These are phyloP conservation scores for Dorcoceras hygrometricum DNA, from an alignment of 257 asterid genomes.

Conservation along the genomic window DNA sequence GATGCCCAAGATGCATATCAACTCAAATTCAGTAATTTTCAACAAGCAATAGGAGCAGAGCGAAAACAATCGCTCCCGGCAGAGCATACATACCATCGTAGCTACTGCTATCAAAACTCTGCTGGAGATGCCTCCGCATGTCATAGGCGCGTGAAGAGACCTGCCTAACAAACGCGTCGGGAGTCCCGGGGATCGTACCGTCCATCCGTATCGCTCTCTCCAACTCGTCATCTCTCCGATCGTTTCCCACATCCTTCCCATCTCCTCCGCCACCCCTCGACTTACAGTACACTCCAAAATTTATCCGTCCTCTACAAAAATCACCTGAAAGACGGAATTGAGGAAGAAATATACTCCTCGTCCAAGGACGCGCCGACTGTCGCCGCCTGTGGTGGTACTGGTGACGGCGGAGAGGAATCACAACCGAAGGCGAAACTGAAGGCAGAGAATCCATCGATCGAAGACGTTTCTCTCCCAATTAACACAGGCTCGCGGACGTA, in stretches of 20 bases:
- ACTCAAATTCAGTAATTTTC: not conserved
- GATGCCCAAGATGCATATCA: not conserved
- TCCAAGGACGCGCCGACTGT: slow-evolving; percentile 26
- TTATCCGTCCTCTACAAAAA: slow-evolving; percentile 19
- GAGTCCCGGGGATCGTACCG: slow-evolving; percentile 74
- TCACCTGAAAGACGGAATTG: slow-evolving; percentile 26
- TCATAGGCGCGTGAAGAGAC: slow-evolving; percentile 91
- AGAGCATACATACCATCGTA: slow-evolving; percentile 70
- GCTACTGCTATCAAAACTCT: slow-evolving; percentile 81
- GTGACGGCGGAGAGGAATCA: slow-evolving; percentile 47
- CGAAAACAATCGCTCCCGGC: not conserved
- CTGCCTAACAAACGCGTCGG: slow-evolving; percentile 69
- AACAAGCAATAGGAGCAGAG: not conserved
- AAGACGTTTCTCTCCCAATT: not conserved
- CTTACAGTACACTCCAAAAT: slow-evolving; percentile 31
- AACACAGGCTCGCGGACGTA: too few relatives aligned
- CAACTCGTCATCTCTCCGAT: slow-evolving; percentile 65
- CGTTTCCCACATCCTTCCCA: slow-evolving; percentile 36
- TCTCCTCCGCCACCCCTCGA: slow-evolving; percentile 29
- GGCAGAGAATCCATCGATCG: slow-evolving; percentile 58
- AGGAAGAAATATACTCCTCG: slow-evolving; percentile 18
- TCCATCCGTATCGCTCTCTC: slow-evolving; percentile 89
- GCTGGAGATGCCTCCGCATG: slow-evolving; percentile 91
- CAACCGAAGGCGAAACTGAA: slow-evolving; percentile 54
- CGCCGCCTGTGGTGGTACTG: slow-evolving; percentile 43